These are phyloP conservation scores for Colletotrichum salicis DNA, from an alignment of 2,329 filamentous ascomycete genomes.

Conservation along the genomic window DNA sequence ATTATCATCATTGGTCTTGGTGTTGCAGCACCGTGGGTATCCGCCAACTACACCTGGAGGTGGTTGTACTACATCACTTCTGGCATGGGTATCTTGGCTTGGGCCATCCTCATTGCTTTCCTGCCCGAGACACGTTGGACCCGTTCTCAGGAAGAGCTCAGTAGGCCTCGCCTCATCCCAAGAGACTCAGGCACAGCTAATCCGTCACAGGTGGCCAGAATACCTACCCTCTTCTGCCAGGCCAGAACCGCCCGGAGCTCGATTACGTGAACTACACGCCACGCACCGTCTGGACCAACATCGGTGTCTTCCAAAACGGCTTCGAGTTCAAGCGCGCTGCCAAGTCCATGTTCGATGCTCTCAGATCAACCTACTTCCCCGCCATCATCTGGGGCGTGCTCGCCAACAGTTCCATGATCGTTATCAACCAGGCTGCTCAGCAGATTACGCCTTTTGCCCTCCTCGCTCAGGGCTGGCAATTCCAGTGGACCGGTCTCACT, in stretches of 20 bases:
- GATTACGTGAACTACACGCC: constrained; percentile 41
- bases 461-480: constrained; percentile 41
- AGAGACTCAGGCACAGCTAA: background rate
- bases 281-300: constrained; percentile 44
- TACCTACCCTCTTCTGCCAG: constrained; percentile 40
- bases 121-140: constrained; percentile 49
- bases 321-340: constrained; percentile 41
- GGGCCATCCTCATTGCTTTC: constrained; percentile 45
- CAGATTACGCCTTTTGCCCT: constrained; percentile 37
- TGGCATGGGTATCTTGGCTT: constrained; percentile 43
- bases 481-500: constrained; percentile 42
- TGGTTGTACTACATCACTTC: constrained; percentile 49
- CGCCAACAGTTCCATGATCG: constrained; percentile 44
- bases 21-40: constrained; percentile 44
- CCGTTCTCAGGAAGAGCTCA: constrained; percentile 44
- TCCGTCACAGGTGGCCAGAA: constrained; percentile 13
- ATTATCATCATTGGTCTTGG: constrained; percentile 43
- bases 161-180: constrained; percentile 7
- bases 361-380: constrained; percentile 47
- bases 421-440: constrained; percentile 42
- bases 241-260: constrained; percentile 41
- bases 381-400: constrained; percentile 46
- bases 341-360: constrained; percentile 41
- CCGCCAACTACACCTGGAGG: constrained; percentile 45
- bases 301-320: constrained; percentile 45